These are phyloP conservation scores for Lodderomyces margitis DNA, from an alignment of 1,139 yeast genomes.

Conservation along the genomic window DNA sequence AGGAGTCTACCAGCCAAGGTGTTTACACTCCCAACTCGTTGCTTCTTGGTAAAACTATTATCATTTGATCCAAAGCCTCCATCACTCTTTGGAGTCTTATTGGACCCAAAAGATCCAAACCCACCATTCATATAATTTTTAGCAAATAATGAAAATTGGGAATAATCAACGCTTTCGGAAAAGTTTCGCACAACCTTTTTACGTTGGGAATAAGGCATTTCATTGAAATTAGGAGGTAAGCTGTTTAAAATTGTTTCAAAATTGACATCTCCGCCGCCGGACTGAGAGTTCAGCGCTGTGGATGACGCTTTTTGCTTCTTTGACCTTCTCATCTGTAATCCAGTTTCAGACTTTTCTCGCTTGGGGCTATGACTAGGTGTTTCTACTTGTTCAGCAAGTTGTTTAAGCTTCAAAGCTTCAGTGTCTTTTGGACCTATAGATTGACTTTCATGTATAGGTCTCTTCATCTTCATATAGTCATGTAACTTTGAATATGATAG, in stretches of 20 bases:
- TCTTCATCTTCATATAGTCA: slow-evolving; percentile 28
- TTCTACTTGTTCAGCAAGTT: background rate
- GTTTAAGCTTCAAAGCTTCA: slow-evolving; percentile 8
- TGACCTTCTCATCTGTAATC: slow-evolving; percentile 10
- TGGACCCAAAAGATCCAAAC: slow-evolving; percentile 10
- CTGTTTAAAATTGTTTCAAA: slow-evolving; percentile 40
- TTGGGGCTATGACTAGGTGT: slow-evolving; percentile 4
- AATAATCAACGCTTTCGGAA: slow-evolving; percentile 54
- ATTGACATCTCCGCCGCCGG: slow-evolving; percentile 27
- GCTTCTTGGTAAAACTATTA: slow-evolving; percentile 29
- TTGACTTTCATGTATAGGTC: background rate
- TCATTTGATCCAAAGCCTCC: slow-evolving; percentile 23
- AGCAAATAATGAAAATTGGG: slow-evolving; percentile 45
- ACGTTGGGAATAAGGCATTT: slow-evolving; percentile 68
- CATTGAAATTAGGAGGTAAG: slow-evolving; percentile 60
- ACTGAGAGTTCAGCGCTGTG: slow-evolving; percentile 20
- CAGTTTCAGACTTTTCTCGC: slow-evolving; percentile 10
- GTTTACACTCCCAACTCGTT: slow-evolving; percentile 33
- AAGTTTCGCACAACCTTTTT: slow-evolving; percentile 54
- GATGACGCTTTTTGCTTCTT: slow-evolving; percentile 22
- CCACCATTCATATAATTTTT: slow-evolving; percentile 29
- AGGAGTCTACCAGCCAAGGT: slow-evolving; percentile 45
- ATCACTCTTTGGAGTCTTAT: slow-evolving; percentile 18
- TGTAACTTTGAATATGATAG: slow-evolving; percentile 26
- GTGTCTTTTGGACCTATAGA: background rate